These are phyloP conservation scores for Phytopythium oedochilum DNA, from an alignment of 352 stramenopile species.

Conservation along the genomic window DNA sequence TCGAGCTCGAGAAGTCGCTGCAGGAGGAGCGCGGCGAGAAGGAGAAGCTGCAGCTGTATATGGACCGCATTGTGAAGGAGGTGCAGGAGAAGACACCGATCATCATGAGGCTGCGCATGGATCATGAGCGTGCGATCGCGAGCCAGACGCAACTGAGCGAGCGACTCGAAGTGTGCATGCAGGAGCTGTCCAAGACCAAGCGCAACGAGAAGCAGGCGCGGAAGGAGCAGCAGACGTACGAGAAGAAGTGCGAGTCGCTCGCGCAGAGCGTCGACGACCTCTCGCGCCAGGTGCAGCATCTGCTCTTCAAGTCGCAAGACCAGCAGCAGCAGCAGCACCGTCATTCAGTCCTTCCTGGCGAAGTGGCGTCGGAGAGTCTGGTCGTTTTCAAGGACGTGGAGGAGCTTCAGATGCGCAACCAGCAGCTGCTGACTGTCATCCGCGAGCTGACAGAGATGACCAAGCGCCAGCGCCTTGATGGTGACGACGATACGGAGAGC, in stretches of 20 bases:
- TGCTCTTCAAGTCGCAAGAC: constrained; percentile 77
- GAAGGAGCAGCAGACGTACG: constrained; percentile 56
- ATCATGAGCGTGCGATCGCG: constrained; percentile 88
- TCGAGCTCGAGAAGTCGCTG: constrained; percentile 84
- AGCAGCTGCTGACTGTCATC: constrained; percentile 84
- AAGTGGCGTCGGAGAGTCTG: constrained; percentile 64
- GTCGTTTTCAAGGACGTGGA: constrained; percentile 85
- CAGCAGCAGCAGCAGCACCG: constrained; percentile 17
- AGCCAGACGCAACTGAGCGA: constrained; percentile 76
- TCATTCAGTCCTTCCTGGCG: constrained; percentile 10
- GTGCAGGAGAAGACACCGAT: constrained; percentile 90
- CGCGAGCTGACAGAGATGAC: constrained; percentile 64
- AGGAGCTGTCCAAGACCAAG: constrained; percentile 70
- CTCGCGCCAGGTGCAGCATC: constrained; percentile 89
- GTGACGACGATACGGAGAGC: constrained; percentile 14
- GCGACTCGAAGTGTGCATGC: constrained; percentile 52
- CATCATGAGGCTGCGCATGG: constrained; percentile 84
- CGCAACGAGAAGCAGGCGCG: constrained; percentile 58
- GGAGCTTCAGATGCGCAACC: constrained; percentile 91
- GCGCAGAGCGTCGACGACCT: constrained; percentile 86
- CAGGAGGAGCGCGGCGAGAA: constrained; percentile 75
- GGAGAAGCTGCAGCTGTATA: constrained; percentile 86
- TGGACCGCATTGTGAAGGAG: constrained; percentile 91
- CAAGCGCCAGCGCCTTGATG: constrained; percentile 16
- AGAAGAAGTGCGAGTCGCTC: constrained; percentile 72